Evolutionary conservation across 768 basidiomycete species (phyloP), one percentile per base, ranked within the genome.

Genomic region (Russula vinacea): DNA sequence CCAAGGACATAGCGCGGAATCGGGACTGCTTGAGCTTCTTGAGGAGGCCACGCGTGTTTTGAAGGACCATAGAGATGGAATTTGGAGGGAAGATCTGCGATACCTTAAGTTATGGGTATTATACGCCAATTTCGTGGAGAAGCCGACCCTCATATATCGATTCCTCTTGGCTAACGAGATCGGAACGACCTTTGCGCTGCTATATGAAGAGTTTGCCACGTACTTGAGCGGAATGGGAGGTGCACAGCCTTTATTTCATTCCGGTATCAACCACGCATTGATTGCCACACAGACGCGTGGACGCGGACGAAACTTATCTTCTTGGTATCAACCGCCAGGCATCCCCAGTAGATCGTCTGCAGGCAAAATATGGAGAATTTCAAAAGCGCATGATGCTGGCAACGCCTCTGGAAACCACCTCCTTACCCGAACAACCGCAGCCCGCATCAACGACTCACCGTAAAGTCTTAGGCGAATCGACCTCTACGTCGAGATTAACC

Each of bases 31-130:
- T 19, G 94, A 96, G 63, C 79, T 98, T 3, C 76, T 99, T 8
- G 97, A 99, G 72, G 90, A 93, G 71, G 91, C 93, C 17, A 97
- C 97, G 1, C 79, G 94, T 37, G 82, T 87, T 9, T 81, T 98
- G 71, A 87, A 93, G 69, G 86, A 88, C 69, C 79, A 92, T 69
- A 80, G 87, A 58, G 86, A 80, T 32, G 86, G 88, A 0, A 79
- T 79, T 65, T 98, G 92, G 84, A 82, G 81, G 70, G 81, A 79
- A 60, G 93, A 98, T 71, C 72, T 92, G 64, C 86, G 90, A 62
- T 97, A 98, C 74, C 81, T 98, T 60, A 93, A 94, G 72, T 78
- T 98, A 17, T 99, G 97, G 97, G 80, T 94, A 56, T 83, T 94
- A 53, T 99, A 98, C 74, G 90, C 95, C 17, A 87, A 86, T 73